These are phyloP conservation scores for Geum urbanum DNA, from an alignment of 306 rosid species.

Conservation along the genomic window DNA sequence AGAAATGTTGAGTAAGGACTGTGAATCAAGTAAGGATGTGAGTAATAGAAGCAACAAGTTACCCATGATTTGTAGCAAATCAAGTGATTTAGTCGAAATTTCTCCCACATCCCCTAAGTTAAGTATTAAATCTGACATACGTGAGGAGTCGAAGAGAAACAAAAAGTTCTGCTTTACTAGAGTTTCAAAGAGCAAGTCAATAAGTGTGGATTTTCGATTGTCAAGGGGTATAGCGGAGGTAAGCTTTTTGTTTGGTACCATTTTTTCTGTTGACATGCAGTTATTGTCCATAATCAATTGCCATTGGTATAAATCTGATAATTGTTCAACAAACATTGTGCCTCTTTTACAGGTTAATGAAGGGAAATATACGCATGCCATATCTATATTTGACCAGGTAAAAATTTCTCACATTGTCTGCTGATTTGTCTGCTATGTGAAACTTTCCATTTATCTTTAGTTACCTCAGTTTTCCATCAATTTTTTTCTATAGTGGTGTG, in stretches of 20 bases:
- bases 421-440: constrained; percentile 5
- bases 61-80: constrained; percentile 42
- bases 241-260: constrained; percentile 22
- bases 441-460: neutral
- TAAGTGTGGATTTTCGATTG: constrained; percentile 88
- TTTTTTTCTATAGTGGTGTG: constrained; percentile 11
- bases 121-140: constrained; percentile 39
- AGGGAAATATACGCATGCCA: constrained; percentile 87
- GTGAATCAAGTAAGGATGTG: constrained; percentile 61
- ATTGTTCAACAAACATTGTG: constrained; percentile 7
- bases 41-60: constrained; percentile 57
- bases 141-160: constrained; percentile 56
- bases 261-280: neutral
- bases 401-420: constrained; percentile 15
- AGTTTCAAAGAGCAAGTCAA: constrained; percentile 73
- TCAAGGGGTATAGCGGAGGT: constrained; percentile 98
- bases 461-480: constrained; percentile 6
- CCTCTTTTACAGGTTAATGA: constrained; percentile 73
- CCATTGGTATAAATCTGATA: constrained; percentile 7
- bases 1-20: constrained; percentile 43
- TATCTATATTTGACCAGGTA: constrained; percentile 91
- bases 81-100: constrained; percentile 44
- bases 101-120: constrained; percentile 37
- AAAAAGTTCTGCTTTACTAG: constrained; percentile 73
- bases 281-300: constrained; percentile 17